A percentile compares a stretch with the other conserved stretches of the same genome.
phyloP scores from a whole-genome alignment of 257 asterid species.

The Handroanthus guayacan region DNA sequence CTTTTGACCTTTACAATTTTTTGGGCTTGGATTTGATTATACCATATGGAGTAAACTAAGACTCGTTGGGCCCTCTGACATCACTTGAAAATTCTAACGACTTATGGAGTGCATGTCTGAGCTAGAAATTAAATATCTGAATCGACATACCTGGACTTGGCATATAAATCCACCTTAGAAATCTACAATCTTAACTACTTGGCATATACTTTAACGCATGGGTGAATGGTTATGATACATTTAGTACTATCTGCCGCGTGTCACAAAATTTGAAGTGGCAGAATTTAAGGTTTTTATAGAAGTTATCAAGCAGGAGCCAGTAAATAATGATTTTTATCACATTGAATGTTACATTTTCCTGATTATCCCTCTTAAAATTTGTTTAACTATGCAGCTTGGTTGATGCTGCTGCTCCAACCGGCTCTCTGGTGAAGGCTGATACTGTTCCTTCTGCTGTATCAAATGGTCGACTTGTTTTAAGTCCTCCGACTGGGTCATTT shows the following conservation, averaged over 20 bases:
- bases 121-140: too few relatives aligned
- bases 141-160: too few relatives aligned
- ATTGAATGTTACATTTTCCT: background rate
- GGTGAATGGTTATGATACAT: background rate
- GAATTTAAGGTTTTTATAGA: background rate
- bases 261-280: background rate
- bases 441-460: constrained; percentile 38
- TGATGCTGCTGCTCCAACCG: constrained; percentile 33
- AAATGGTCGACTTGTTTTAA: constrained; percentile 43
- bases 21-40: background rate
- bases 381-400: constrained; percentile 52
- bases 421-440: constrained; percentile 39
- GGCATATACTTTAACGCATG: background rate
- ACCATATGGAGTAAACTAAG: background rate
- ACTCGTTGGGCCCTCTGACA: background rate
- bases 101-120: too few relatives aligned
- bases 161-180: background rate
- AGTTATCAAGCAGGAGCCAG: background rate
- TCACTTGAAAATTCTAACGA: too few relatives aligned
- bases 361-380: constrained; percentile 3
- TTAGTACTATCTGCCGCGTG: background rate
- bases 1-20: background rate
- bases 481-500: constrained; percentile 38
- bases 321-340: background rate
- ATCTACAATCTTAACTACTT: background rate